Conservation (phyloP, 139 green algal species). For the Micractinium conductrix region DNA sequence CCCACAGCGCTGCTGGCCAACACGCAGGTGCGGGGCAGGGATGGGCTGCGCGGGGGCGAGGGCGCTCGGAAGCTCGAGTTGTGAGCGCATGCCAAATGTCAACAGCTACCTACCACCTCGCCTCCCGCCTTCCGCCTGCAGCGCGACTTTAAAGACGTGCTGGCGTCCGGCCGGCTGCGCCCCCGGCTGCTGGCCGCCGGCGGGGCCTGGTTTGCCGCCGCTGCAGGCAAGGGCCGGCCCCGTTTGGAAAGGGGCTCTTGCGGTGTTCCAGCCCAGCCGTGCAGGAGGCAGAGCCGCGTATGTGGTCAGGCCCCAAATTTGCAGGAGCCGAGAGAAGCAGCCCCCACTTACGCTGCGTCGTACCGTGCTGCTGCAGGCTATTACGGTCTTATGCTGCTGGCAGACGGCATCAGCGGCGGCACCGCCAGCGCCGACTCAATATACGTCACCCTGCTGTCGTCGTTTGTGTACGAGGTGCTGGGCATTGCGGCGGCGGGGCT, state of each 20-base stretch:
- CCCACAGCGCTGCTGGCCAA: constrained; percentile 29
- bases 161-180: constrained; percentile 38
- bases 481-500: constrained; percentile 39
- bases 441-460: constrained; percentile 42
- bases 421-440: constrained; percentile 19
- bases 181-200: constrained; percentile 39
- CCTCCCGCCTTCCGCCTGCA: not conserved
- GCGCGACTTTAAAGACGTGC: constrained; percentile 41
- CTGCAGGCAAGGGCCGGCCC: no score
- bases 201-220: constrained; percentile 22
- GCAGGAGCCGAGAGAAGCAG: no score
- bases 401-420: not conserved
- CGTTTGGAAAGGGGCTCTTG: no score
- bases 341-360: no score
- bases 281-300: no score
- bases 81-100: no score
- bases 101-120: no score
- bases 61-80: not conserved
- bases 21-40: no score
- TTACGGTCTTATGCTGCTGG: constrained; percentile 18
- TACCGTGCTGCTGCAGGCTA: no score
- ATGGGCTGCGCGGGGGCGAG: no score
- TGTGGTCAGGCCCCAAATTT: no score
- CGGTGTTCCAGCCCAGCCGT: no score
- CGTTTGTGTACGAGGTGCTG: constrained; percentile 49